phyloP scores from a whole-genome alignment of 2,329 filamentous ascomycete species.

The Fusarium sp. region DNA sequence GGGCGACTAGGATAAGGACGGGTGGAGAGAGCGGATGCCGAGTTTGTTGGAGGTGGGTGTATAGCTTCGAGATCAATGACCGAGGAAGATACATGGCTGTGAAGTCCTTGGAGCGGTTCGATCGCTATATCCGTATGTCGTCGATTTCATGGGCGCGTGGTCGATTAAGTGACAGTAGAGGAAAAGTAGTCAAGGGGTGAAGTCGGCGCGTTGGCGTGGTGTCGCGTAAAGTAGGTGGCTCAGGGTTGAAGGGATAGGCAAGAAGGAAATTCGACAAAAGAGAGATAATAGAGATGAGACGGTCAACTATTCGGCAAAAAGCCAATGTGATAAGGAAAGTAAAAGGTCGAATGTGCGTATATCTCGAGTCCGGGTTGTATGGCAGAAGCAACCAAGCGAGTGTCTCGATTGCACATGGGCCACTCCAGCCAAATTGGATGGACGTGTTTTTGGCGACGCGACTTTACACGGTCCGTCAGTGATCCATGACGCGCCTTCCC shows the following conservation, averaged over 20 bases:
- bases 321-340: constrained; percentile 3
- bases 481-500: constrained; percentile 40
- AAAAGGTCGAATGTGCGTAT: constrained; percentile 4
- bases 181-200: constrained; percentile 20
- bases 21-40: constrained; percentile 92
- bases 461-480: constrained; percentile 18
- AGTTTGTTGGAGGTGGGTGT: constrained; percentile 86
- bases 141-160: constrained; percentile 44
- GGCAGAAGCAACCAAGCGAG: neutral
- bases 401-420: constrained; percentile 28
- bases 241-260: neutral
- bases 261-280: neutral
- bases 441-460: constrained; percentile 48
- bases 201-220: constrained; percentile 22
- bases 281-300: neutral
- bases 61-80: constrained; percentile 88
- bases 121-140: constrained; percentile 24
- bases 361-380: constrained; percentile 5
- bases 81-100: constrained; percentile 91
- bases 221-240: constrained; percentile 37
- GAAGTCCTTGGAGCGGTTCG: constrained; percentile 19
- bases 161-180: constrained; percentile 12
- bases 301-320: neutral
- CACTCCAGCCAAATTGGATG: constrained; percentile 37
- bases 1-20: constrained; percentile 89